phyloP scores from a whole-genome alignment of 2,329 filamentous ascomycete genomes.

The Xylariaceae sp. region DNA sequence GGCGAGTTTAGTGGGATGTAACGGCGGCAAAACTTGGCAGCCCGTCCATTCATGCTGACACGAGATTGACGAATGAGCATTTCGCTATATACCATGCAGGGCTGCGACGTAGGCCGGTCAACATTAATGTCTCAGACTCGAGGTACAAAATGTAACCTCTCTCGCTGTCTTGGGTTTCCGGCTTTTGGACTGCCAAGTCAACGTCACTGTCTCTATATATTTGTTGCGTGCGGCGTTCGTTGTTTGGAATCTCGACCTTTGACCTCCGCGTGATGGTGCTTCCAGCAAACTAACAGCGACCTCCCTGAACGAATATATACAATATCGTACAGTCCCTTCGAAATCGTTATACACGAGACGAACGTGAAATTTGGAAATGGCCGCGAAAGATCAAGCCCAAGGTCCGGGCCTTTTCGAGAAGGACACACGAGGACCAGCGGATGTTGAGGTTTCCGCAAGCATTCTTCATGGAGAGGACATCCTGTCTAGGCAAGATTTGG shows the following conservation, averaged over 20 bases:
- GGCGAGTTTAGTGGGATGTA: background rate
- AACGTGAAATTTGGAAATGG: slow-evolving; percentile 4
- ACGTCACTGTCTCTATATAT: no score
- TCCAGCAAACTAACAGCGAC: background rate
- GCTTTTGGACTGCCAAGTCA: background rate
- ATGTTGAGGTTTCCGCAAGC: slow-evolving; percentile 3
- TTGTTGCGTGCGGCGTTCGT: background rate
- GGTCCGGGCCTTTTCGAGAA: background rate
- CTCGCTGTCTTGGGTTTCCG: background rate
- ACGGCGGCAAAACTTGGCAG: background rate
- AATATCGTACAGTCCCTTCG: background rate
- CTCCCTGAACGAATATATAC: background rate
- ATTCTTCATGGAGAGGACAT: slow-evolving; percentile 41
- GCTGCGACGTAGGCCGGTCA: background rate
- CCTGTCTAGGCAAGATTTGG: slow-evolving; percentile 51
- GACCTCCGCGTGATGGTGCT: background rate
- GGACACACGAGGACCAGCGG: background rate
- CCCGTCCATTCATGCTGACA: background rate
- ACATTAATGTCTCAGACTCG: background rate
- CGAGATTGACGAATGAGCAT: background rate
- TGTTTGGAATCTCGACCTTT: background rate
- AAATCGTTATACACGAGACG: background rate
- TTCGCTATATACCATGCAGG: background rate
- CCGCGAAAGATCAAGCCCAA: background rate
- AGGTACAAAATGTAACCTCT: background rate